These are phyloP conservation scores for Closterium sp. DNA, from an alignment of 139 green algal species.

Conservation along the genomic window DNA sequence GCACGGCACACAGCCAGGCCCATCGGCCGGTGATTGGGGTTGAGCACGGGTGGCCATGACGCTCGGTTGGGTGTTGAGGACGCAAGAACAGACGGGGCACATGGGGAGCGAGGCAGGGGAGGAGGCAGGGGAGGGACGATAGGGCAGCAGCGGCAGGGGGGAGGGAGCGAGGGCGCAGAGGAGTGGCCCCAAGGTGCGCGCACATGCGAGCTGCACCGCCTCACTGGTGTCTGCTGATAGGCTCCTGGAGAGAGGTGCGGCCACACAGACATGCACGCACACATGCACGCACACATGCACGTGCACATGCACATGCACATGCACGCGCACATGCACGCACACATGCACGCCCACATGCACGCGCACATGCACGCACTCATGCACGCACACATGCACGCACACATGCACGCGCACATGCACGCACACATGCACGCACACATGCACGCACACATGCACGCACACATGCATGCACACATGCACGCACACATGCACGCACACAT, in stretches of 20 bases:
- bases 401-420: no score
- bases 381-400: not conserved
- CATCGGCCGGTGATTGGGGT: no score
- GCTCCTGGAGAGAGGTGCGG: not conserved
- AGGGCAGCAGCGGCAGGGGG: not conserved
- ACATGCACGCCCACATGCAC: no score
- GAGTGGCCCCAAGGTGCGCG: not conserved
- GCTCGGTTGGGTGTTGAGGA: not conserved
- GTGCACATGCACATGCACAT: no score
- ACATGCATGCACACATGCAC: not conserved
- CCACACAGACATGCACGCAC: not conserved
- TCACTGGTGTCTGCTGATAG: not conserved
- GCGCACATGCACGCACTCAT: not conserved
- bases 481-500: no score
- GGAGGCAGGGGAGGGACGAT: not conserved
- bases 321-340: no score
- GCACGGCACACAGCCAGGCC: not conserved
- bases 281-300: no score
- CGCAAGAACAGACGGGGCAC: not conserved
- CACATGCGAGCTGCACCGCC: not conserved
- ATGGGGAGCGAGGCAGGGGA: not conserved
- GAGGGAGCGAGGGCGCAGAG: not conserved
- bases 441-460: no score
- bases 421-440: no score
- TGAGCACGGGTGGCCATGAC: not conserved